phyloP scores from a whole-genome alignment of 345 rosid genomes.

The Ceriops decandra region DNA sequence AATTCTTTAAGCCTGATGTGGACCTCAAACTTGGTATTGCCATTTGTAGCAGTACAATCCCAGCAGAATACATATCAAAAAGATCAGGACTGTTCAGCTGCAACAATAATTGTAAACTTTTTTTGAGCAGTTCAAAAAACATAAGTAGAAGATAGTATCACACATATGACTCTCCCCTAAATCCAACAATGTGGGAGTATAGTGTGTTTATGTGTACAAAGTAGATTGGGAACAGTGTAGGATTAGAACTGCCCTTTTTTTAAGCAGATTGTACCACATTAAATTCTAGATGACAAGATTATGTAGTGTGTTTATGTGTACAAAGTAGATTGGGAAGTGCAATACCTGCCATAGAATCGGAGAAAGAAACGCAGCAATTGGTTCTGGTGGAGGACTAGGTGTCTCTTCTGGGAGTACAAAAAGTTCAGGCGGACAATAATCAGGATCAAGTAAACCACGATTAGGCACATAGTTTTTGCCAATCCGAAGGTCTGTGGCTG shows the following conservation, averaged over 20 bases:
- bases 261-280: too few relatives aligned
- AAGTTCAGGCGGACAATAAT: constrained; percentile 87
- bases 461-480: constrained; percentile 85
- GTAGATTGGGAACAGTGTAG: too few relatives aligned
- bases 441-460: constrained; percentile 74
- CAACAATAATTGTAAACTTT: constrained; percentile 19
- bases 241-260: too few relatives aligned
- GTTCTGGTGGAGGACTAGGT: constrained; percentile 92
- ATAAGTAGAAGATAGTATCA: neutral
- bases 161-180: too few relatives aligned
- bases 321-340: neutral
- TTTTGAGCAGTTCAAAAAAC: constrained; percentile 16
- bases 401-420: constrained; percentile 94
- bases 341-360: constrained; percentile 89
- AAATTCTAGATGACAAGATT: too few relatives aligned
- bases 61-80: constrained; percentile 86
- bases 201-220: too few relatives aligned
- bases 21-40: constrained; percentile 77
- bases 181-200: too few relatives aligned
- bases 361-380: constrained; percentile 83
- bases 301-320: too few relatives aligned
- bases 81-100: constrained; percentile 96
- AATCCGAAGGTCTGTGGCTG: constrained; percentile 94
- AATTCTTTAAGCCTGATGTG: constrained; percentile 66
- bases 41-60: constrained; percentile 91